Percentiles rank a stretch among this genome's conserved stretches.
Evolutionary conservation across 2,329 filamentous ascomycete species (phyloP).

Genomic region (Niveomyces coronatus): DNA sequence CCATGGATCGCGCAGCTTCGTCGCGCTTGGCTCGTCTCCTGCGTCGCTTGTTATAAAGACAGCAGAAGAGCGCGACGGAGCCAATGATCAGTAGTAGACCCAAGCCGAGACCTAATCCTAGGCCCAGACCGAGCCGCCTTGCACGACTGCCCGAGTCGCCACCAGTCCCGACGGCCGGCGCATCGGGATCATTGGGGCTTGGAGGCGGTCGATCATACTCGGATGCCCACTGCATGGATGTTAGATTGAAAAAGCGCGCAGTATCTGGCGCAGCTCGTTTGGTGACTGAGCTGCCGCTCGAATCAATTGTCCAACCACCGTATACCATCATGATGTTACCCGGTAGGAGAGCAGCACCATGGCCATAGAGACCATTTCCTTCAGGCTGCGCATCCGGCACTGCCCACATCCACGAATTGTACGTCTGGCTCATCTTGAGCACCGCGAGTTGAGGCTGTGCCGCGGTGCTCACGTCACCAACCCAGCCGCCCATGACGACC

Average conservation of each 20-base stretch:
- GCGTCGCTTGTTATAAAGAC: constrained; percentile 29
- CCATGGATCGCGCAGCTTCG: constrained; percentile 36
- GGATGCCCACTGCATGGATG: constrained; percentile 41
- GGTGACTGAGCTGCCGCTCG: constrained; percentile 19
- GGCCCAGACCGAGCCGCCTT: constrained; percentile 43
- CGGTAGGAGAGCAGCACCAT: constrained; percentile 52
- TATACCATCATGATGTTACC: constrained; percentile 61
- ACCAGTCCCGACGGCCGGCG: constrained; percentile 15
- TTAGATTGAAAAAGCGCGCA: constrained; percentile 46
- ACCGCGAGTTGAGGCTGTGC: constrained; percentile 75
- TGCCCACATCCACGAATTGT: constrained; percentile 64
- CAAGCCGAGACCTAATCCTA: constrained; percentile 56
- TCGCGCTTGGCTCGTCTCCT: constrained; percentile 29
- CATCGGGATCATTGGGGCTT: constrained; percentile 11
- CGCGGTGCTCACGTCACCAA: constrained; percentile 65
- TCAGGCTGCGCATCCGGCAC: constrained; percentile 44
- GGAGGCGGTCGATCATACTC: constrained; percentile 37
- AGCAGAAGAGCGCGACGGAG: constrained; percentile 37
- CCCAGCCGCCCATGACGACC: constrained; percentile 83
- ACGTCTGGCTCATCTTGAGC: constrained; percentile 63
- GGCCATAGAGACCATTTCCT: constrained; percentile 45
- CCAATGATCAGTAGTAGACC: constrained; percentile 36
- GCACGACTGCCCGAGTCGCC: constrained; percentile 12
- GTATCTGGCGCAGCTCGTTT: constrained; percentile 13
- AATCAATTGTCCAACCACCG: constrained; percentile 44